These are phyloP conservation scores for Infundibulicybe gibba DNA, from an alignment of 768 basidiomycete genomes.

Conservation along the genomic window DNA sequence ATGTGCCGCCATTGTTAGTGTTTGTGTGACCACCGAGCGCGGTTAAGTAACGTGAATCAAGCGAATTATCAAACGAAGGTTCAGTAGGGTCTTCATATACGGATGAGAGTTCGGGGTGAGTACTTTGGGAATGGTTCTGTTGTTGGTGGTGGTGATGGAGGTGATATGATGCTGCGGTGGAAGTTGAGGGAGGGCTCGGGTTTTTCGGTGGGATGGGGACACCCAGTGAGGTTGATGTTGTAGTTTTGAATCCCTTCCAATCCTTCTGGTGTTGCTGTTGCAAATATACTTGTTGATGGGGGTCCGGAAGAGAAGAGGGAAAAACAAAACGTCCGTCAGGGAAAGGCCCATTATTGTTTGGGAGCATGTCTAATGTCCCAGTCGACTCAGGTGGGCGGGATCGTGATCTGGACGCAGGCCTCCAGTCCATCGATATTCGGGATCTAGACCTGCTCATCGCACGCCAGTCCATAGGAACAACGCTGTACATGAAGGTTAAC, in stretches of 20 bases:
- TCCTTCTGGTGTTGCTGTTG: slow-evolving; percentile 5
- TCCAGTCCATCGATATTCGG: slow-evolving; percentile 90
- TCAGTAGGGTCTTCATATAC: slow-evolving; percentile 41
- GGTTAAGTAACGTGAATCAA: slow-evolving; percentile 17
- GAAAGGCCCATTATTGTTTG: slow-evolving; percentile 20
- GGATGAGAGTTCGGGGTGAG: slow-evolving; percentile 40
- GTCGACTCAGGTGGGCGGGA: slow-evolving; percentile 66
- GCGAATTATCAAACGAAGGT: slow-evolving; percentile 30
- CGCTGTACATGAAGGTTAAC: slow-evolving; percentile 25
- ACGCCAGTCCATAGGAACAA: slow-evolving; percentile 88
- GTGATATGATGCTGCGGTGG: slow-evolving; percentile 45
- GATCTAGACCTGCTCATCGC: slow-evolving; percentile 89
- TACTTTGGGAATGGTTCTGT: neutral
- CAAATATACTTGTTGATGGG: slow-evolving; percentile 18
- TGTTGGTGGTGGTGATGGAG: slow-evolving; percentile 21
- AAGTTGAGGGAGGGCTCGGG: slow-evolving; percentile 36
- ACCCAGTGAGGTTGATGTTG: slow-evolving; percentile 20
- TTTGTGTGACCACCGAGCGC: too few relatives aligned
- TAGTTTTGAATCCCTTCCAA: slow-evolving; percentile 9
- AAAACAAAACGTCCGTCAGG: slow-evolving; percentile 46
- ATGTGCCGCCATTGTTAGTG: slow-evolving; percentile 3
- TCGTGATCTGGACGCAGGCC: slow-evolving; percentile 71
- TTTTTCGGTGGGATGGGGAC: slow-evolving; percentile 32
- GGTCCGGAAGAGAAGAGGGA: slow-evolving; percentile 24
- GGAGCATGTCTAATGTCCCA: slow-evolving; percentile 45